These are phyloP conservation scores for Cercophora sp. DNA, from an alignment of 495 filamentous ascomycete species.

Conservation along the genomic window DNA sequence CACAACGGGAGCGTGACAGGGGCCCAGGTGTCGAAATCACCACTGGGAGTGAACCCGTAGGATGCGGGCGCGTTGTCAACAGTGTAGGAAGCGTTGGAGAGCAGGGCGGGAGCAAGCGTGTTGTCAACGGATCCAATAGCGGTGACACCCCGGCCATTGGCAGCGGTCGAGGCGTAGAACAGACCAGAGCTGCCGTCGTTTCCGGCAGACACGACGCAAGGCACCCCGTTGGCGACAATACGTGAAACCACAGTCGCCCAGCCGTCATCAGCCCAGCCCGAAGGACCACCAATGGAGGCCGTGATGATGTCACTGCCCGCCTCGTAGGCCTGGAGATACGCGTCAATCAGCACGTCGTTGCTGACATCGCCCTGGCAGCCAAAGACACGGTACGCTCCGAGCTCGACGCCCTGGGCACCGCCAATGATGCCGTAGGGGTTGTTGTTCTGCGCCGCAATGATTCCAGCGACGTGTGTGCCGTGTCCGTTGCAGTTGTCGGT, in stretches of 20 bases:
- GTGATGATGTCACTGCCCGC: conserved; percentile 58
- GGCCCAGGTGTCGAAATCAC: conserved; percentile 35
- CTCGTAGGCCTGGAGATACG: conserved; percentile 54
- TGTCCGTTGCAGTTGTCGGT: conserved; percentile 45
- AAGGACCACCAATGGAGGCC: conserved; percentile 53
- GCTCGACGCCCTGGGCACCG: conserved; percentile 50
- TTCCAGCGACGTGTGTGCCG: conserved; percentile 49
- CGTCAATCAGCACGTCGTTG: conserved; percentile 52
- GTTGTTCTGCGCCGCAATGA: conserved; percentile 50
- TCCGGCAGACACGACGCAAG: conserved; percentile 51
- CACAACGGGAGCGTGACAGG: conserved; percentile 47
- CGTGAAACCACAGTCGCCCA: conserved; percentile 51
- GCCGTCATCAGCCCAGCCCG: conserved; percentile 53
- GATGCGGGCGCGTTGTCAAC: conserved; percentile 22
- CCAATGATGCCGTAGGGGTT: conserved; percentile 50
- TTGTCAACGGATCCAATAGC: conserved; percentile 54
- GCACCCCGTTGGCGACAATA: conserved; percentile 53
- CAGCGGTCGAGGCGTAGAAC: conserved; percentile 53
- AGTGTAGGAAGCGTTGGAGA: conserved; percentile 33
- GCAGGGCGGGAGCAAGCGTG: conserved; percentile 35
- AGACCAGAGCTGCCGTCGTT: conserved; percentile 50
- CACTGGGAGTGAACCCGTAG: conserved; percentile 35
- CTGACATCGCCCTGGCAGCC: conserved; percentile 45
- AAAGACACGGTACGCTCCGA: conserved; percentile 54
- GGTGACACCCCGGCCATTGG: conserved; percentile 47